Base-by-base conservation (phyloP, 352 stramenopile genomes). In the Phytopythium ostracodes region DNA sequence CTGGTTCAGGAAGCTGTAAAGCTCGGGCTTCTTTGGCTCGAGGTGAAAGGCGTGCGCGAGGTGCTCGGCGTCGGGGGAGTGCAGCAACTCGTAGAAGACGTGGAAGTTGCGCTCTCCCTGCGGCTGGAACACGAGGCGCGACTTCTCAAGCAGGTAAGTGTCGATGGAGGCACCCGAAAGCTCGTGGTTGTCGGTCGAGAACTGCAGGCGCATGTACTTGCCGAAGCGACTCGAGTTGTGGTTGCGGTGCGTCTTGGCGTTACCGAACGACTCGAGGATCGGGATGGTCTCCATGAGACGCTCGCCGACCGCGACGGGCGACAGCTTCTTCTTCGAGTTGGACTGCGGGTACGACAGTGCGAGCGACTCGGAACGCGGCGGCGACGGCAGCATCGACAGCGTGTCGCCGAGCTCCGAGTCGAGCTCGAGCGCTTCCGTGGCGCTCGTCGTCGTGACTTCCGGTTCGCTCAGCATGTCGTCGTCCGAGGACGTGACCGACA, bases 181-280 rank as follows among this genome's bases (percentile, higher is more conserved):
- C 78, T 98, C 71, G 56, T 90, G 81, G 3, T 73, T 70, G 6
- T 84, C 66, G 3, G 62, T 84, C 2, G 80, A 79, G 62, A 93
- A 96, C 64, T 93, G 82, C 59, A 96, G 77, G 1, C 84, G 71
- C 77, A 96, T 96, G 70, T 93, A 97, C 76, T 97, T 97, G 67
- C 89, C 89, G 54, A 97, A 97, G 42, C 89, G 87, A 79, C 84
- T 95, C 20, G 84, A 95, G 67, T 97, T 97, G 75, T 97, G 81
- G 67, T 97, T 97, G 44, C 89, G 83, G 38, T 89, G 80, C 0
- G 87, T 95, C 73, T 92, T 95, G 71, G 87, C 87, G 65, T 96
- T 96, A 4, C 87, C 87, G 72, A 96, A 96, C 7, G 87, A 92
- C 62, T 96, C 87, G n/a, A 96, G 72, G 54, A 96, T 98, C 14